These are phyloP conservation scores for Kalanchoe fedtschenkoi DNA, from an alignment of 164 flowering plant species.

Conservation along the genomic window DNA sequence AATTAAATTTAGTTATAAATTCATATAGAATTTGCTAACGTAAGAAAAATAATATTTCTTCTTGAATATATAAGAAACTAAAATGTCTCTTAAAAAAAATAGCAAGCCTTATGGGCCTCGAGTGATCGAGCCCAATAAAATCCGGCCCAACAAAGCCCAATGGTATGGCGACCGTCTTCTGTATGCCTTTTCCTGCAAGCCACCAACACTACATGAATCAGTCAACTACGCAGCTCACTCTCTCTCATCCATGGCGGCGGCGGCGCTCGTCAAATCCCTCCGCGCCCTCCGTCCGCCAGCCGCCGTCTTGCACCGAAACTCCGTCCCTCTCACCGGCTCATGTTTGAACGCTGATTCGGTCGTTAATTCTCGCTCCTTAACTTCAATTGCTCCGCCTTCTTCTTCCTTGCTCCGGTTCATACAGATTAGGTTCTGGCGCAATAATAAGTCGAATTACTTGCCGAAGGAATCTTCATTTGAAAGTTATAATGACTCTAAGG, in stretches of 20 bases:
- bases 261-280: not conserved
- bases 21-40: no score
- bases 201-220: not conserved
- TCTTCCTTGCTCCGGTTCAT: not conserved
- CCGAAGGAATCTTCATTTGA: not conserved
- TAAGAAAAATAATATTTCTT: no score
- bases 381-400: not conserved
- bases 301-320: not conserved
- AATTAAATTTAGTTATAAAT: no score
- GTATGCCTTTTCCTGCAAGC: no score
- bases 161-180: no score
- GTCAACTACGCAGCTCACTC: not conserved
- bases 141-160: no score
- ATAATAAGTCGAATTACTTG: conserved; percentile 1
- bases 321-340: not conserved
- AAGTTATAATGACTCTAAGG: not conserved
- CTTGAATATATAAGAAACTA: no score
- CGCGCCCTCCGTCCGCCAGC: not conserved
- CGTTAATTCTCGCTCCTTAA: no score
- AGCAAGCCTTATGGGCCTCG: no score
- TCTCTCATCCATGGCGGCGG: conserved; percentile 1
- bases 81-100: no score
- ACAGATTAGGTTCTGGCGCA: conserved; percentile 1
- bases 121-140: no score
- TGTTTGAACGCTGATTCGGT: not conserved